Evolutionary conservation across 2,329 filamentous ascomycete genomes (phyloP).

Genomic region (Trichoderma sp.): DNA sequence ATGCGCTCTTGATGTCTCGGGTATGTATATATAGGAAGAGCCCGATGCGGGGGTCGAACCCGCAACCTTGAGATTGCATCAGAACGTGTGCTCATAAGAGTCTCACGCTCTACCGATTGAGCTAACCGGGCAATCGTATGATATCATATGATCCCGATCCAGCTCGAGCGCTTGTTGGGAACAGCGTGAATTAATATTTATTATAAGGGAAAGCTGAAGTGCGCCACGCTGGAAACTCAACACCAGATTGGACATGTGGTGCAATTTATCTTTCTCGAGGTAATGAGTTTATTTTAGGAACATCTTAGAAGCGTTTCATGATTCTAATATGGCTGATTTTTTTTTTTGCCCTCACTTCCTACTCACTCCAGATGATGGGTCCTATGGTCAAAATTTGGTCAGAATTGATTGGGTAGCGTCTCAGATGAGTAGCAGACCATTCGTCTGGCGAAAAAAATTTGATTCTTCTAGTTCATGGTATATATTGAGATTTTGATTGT

Average conservation of each 20-base stretch:
- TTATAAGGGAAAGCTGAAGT: background rate
- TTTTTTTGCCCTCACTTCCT: background rate
- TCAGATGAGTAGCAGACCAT: background rate
- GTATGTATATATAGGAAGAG: conserved; percentile 36
- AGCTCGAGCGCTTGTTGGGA: background rate
- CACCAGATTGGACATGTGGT: background rate
- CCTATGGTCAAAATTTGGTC: background rate
- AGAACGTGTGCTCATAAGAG: conserved; percentile 48
- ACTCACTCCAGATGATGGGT: background rate
- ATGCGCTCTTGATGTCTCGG: background rate
- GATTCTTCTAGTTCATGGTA: background rate
- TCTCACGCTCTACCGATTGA: conserved; percentile 65
- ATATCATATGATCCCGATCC: background rate
- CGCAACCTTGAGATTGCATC: conserved; percentile 52
- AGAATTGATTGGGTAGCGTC: background rate
- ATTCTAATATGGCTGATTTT: background rate
- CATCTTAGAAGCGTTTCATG: background rate
- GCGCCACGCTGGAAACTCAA: background rate
- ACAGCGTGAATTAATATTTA: background rate
- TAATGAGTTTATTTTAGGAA: background rate
- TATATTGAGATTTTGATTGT: background rate
- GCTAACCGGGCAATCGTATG: conserved; percentile 35
- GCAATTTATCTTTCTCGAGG: background rate
- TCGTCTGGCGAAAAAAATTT: background rate
- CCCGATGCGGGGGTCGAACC: conserved; percentile 51